These are phyloP conservation scores for Coemansia asiatica DNA, from an alignment of 192 early-diverging fungal species.

Conservation along the genomic window DNA sequence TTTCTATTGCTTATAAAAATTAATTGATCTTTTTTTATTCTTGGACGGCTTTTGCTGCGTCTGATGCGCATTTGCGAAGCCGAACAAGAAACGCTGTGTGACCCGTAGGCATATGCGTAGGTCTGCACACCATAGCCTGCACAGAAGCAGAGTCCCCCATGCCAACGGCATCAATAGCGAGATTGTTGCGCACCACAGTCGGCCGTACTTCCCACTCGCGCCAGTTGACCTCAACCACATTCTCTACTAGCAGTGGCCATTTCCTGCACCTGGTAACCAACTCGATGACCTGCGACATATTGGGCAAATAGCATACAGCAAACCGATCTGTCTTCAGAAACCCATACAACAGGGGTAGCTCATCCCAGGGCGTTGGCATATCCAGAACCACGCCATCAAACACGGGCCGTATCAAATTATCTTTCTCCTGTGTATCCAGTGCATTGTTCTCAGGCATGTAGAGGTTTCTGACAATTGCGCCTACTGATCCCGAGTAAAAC, in stretches of 20 bases:
- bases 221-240: conserved; percentile 46
- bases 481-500: conserved; percentile 48
- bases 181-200: conserved; percentile 34
- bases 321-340: conserved; percentile 35
- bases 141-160: too few relatives aligned
- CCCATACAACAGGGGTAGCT: conserved; percentile 24
- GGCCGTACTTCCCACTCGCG: conserved; percentile 38
- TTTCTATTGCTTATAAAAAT: too few relatives aligned
- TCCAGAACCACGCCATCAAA: conserved; percentile 42
- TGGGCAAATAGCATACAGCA: conserved; percentile 46
- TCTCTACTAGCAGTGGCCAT: conserved; percentile 44
- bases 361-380: conserved; percentile 49
- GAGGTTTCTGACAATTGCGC: conserved; percentile 15
- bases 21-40: conserved; percentile 6
- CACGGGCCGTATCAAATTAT: conserved; percentile 10
- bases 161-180: too few relatives aligned
- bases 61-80: conserved; percentile 39
- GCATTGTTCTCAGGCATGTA: neutral
- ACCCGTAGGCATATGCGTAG: conserved; percentile 51
- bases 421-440: neutral
- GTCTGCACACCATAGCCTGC: conserved; percentile 53
- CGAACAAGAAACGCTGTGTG: conserved; percentile 61
- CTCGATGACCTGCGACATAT: conserved; percentile 49
- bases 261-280: conserved; percentile 15
- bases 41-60: neutral